Evolutionary conservation across 129 eudicot species (phyloP), one percentile per base, ranked within the genome.

Genomic region (Glebionis coronaria): DNA sequence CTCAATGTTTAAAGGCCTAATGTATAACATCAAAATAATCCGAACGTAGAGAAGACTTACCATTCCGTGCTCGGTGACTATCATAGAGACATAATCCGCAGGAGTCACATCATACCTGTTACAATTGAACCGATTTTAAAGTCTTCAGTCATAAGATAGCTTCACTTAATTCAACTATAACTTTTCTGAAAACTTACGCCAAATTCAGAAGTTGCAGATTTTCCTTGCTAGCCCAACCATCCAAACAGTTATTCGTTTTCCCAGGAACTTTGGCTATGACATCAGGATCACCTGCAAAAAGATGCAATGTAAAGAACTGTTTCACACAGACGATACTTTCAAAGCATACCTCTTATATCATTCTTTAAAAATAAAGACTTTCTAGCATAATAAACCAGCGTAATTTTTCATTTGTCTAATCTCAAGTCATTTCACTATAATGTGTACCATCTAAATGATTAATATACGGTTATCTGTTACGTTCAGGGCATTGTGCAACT

Each of bases 21-120:
- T 13, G 31, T 19, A 46, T 49, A 31, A 18, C 2, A 1, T 57
- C 9, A 2, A 57, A 14, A 56, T 57, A 70, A 56, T 60, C 42
- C 13, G 63, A 72, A 65, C 18, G 23, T 60, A 6, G 14, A 25
- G 4, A 6, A 65, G 50, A 76, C 95, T 78, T 73, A 93, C 98
- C 98, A 93, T 80, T 75, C 98, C 98, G 73, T 86, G 76, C 71
- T 93, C 98, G 0, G 98, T 86, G 71, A 93, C 76, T 63, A 93
- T 88, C 84, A 81, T 75, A 38, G 97, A 88, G 47, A 93, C 65
- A 61, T 88, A 93, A 73, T 93, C 95, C 14, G 98, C 82, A 16
- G 97, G 98, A 45, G 98, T 93, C 44, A 72, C 92, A 68, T 93
- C 98, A 42, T 84, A 93, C 16, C 98, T 93, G 92, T 78, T 19